Evolutionary conservation across 306 rosid genomes (phyloP), one percentile per base, ranked within the genome.

Genomic region (Gastrolobium villosum): DNA sequence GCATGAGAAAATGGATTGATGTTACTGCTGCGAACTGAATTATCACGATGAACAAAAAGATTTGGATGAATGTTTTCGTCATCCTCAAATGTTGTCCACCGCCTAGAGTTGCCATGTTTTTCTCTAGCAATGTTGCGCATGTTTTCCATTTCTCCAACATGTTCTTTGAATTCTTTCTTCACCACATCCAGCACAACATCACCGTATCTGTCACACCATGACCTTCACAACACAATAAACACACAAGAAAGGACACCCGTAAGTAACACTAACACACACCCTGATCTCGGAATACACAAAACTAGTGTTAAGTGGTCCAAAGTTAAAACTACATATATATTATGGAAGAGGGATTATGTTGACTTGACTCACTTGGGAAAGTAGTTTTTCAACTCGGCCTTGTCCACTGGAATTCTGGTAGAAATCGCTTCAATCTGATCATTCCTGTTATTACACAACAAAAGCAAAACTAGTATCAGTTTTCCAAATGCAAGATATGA

Each of bases 41-140:
- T 65, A 69, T 60, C 77, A 1, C 26, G 72, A 15, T 67, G 50
- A 66, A 49, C 82, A 61, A 85, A 95, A 28, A 90, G 91, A 83
- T 96, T 93, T 15, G 98, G 98, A 60, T 91, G 99, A 7, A 84
- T 76, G 70, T 96, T 96, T 77, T 96, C 94, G 1, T 88, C 87
- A 5, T 93, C 93, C 5, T 87, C 96, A 78, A 85, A 93, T 31
- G 93, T 84, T 3, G 90, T 88, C 98, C 99, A 96, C 41, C 85
- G 72, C 81, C 34, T 87, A 20, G 94, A 89, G 86, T 85, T 86
- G 70, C 80, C 54, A 1, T 81, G 89, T 75, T 87, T 88, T 81
- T 87, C 96, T 68, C 78, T 88, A 0, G 85, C 81, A 63, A 85
- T 84, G 72, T 70, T 86, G 43, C 94, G 86, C 88, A 36, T 77